These are phyloP conservation scores for Cocos nucifera DNA, from an alignment of 176 grass and related monocot genomes.

Conservation along the genomic window DNA sequence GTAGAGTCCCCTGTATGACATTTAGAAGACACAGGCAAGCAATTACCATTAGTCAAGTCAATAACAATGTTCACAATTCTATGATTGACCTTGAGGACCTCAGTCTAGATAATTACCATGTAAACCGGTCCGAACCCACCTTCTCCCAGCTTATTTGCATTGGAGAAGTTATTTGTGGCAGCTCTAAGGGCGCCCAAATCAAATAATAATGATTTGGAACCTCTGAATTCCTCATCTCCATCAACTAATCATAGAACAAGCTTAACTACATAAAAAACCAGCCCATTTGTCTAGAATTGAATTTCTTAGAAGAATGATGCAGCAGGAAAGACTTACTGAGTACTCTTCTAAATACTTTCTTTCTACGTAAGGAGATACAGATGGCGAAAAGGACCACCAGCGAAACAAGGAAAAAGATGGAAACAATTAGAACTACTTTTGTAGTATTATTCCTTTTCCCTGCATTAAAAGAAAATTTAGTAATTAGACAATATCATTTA, in stretches of 20 bases:
- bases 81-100: too few species aligned
- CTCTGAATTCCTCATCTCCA: background rate
- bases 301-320: too few species aligned
- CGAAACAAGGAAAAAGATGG: conserved; percentile 1
- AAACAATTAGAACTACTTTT: conserved; percentile 23
- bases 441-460: background rate
- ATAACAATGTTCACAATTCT: too few species aligned
- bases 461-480: background rate
- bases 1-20: conserved; percentile 21
- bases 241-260: conserved; percentile 8
- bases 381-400: conserved; percentile 1
- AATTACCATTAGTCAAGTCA: too few species aligned
- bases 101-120: conserved; percentile 13
- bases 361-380: too few species aligned
- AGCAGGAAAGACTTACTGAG: too few species aligned
- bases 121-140: conserved; percentile 62
- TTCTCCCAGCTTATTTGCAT: conserved; percentile 41
- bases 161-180: conserved; percentile 40
- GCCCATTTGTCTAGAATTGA: background rate
- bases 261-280: background rate
- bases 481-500: too few species aligned
- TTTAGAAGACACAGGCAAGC: too few species aligned
- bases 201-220: conserved; percentile 22
- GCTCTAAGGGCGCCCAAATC: conserved; percentile 25
- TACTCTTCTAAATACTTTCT: background rate